Evolutionary conservation across 495 filamentous ascomycete genomes (phyloP), one percentile per base, ranked within the genome.

Genomic region (Penicillium robsamsonii): DNA sequence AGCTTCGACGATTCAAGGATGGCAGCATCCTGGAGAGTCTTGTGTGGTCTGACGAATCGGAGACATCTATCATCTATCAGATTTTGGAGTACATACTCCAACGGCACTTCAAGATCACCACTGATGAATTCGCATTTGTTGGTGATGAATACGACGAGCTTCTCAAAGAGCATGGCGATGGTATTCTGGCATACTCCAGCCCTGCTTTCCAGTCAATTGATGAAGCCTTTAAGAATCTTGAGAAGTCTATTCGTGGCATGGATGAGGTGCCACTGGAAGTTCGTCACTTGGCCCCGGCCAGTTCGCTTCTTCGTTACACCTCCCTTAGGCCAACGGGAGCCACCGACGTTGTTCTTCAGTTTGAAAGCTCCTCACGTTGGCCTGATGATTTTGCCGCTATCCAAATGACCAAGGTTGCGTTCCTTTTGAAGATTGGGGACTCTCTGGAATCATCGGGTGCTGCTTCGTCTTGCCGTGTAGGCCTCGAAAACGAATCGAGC

Each of bases 311-410:
- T 9, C 84, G 93, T 45, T 92, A 87, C 60, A 74, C 91, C 5
- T 88, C 89, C 0, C 69, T 88, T 50, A 75, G 64, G 49, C 57
- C 66, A 4, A 69, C 67, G 27, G 63, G 66, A 25, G 80, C 83
- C 4, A 81, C 83, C 41, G 85, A 93, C 53, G 76, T 92, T 49
- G 77, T 89, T 35, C 78, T 98, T 24, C 92, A 93, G 59, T 97
- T 98, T 62, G 94, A 98, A 74, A 90, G 88, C 31, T 97, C 95
- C 5, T 84, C 83, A 10, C 87, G 92, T 53, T 98, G 94, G 94
- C 95, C 94, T 0, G 92, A 97, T 60, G 88, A 93, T 63, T 73
- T 97, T 8, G 78, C 79, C 10, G 92, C 94, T 4, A 93, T 98
- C 43, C 94, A 97, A 67, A 83, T 89, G 68, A 93, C 92, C 11